Evolutionary conservation across 495 filamentous ascomycete species (phyloP), one percentile per base, ranked within the genome.

Genomic region (Hypoxylon lenormandii): DNA sequence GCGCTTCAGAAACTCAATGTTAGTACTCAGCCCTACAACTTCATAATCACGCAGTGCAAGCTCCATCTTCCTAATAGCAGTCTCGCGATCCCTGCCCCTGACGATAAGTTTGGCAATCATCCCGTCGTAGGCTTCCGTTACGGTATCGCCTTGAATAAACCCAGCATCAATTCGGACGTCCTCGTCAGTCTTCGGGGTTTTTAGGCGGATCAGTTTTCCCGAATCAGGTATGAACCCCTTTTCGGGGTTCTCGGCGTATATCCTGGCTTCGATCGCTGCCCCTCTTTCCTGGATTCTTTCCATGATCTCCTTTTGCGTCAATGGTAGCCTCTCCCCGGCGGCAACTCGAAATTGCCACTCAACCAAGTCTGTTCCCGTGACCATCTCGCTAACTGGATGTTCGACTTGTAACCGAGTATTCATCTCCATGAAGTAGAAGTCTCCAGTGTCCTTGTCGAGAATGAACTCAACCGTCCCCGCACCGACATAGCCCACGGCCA

Each of bases 371-470:
- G 93, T 91, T 13, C 94, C 94, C 12, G 94, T 97, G 28, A 98
- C 90, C 89, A 93, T 95, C 79, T 99, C 95, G 2, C 92, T 98
- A 18, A 98, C 95, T 7, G 95, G 96, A 70, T 99, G 95, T 78
- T 98, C 95, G 19, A 98, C 95, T 76, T 98, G 95, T 7, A 98
- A 83, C 52, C 95, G 86, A 0, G 95, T 97, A 80, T 98, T 98
- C 95, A 98, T 98, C 79, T 98, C 95, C 95, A 98, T 98, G 79
- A 99, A 99, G 82, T 92, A 99, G 79, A 98, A 98, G 45, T 94
- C 85, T 6, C 90, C 91, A 0, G 89, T 90, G 63, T 97, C 96
- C 72, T 95, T 96, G 81, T 99, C 96, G 59, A 99, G 94, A 61
- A 99, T 99, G 77, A 97, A 98, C 76, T 99, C 95, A 5, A 99